These are phyloP conservation scores for Spatholobus suberectus DNA, from an alignment of 306 rosid species.

Conservation along the genomic window DNA sequence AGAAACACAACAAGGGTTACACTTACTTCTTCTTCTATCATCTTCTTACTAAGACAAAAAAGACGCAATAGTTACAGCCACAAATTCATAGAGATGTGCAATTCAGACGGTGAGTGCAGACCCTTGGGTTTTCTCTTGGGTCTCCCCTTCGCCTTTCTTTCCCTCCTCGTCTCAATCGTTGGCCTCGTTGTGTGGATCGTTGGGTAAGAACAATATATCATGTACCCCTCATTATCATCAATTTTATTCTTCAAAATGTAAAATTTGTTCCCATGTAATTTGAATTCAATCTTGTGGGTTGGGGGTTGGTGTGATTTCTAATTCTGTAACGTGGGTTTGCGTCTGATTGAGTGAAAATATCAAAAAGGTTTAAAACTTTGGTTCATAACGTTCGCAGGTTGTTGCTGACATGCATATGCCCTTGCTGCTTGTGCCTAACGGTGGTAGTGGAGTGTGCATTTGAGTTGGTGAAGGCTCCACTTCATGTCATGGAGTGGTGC, in stretches of 20 bases:
- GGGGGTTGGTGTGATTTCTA: background rate
- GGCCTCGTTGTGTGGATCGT: conserved; percentile 79
- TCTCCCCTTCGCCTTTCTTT: conserved; percentile 84
- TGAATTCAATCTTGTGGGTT: conserved; percentile 18
- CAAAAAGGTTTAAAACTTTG: conserved; percentile 23
- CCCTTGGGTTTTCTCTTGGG: conserved; percentile 92
- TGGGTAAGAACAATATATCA: conserved; percentile 62
- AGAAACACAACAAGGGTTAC: background rate
- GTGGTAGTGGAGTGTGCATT: conserved; percentile 85
- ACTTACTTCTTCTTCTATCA: background rate
- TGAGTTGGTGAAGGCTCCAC: conserved; percentile 76
- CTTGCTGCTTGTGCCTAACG: conserved; percentile 85
- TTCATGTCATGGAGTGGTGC: conserved; percentile 93
- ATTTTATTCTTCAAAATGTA: background rate
- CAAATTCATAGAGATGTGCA: conserved; percentile 53
- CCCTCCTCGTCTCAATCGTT: conserved; percentile 72
- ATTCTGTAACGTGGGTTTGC: conserved; percentile 13
- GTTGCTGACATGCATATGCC: conserved; percentile 80
- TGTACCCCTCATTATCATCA: conserved; percentile 5
- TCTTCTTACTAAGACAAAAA: background rate
- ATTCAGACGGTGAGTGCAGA: conserved; percentile 83
- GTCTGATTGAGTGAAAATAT: conserved; percentile 9
- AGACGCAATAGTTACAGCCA: too few species aligned
- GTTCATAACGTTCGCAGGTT: conserved; percentile 50
- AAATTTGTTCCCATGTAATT: background rate